These are phyloP conservation scores for Deakozyma indianensis DNA, from an alignment of 805 yeast genomes.

Conservation along the genomic window DNA sequence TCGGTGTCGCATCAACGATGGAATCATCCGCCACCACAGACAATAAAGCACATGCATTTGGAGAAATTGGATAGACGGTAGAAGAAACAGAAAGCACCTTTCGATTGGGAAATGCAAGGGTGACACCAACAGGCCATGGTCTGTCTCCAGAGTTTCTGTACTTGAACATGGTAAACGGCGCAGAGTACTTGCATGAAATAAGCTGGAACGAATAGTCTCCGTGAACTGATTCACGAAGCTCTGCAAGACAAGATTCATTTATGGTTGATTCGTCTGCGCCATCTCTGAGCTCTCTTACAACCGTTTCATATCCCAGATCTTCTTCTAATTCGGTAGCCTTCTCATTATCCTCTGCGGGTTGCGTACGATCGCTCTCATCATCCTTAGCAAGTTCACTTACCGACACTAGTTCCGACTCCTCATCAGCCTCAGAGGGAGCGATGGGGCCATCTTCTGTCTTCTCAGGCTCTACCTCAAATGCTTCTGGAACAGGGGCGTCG, in stretches of 20 bases:
- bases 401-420: too few relatives aligned
- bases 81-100: neutral
- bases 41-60: neutral
- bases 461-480: too few relatives aligned
- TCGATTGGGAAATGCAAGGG: neutral
- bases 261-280: too few relatives aligned
- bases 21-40: neutral
- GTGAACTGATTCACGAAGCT: neutral
- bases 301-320: neutral
- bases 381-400: too few relatives aligned
- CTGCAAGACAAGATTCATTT: too few relatives aligned
- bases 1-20: neutral
- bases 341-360: too few relatives aligned
- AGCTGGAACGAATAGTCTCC: neutral
- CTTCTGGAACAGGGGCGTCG: too few relatives aligned
- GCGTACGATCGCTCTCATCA: too few relatives aligned
- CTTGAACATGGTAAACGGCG: neutral
- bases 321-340: too few relatives aligned
- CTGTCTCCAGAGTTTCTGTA: neutral
- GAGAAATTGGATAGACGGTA: neutral
- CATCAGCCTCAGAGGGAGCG: too few relatives aligned
- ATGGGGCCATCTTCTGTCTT: too few relatives aligned
- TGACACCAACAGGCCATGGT: neutral
- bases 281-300: too few relatives aligned
- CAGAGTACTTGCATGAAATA: neutral